Base-by-base conservation (phyloP, 2,329 filamentous ascomycete species). In the Thelonectria discophora region DNA sequence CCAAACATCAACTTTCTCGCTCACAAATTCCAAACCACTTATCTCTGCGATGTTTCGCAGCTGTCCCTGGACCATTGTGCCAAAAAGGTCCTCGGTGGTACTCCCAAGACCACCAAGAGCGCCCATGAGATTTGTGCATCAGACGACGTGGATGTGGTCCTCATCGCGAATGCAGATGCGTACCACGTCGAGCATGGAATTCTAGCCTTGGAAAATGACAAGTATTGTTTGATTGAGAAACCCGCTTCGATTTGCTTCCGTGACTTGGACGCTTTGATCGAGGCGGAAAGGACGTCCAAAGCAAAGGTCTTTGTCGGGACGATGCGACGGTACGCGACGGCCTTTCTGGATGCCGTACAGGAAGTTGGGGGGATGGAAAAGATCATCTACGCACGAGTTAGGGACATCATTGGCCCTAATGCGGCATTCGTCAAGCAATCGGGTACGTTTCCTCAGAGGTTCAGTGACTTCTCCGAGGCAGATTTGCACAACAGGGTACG, bases 221-320 rank as follows among this genome's bases (percentile, higher is more conserved):
- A 90, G 70, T 76, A 84, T 63, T 82, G 83, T 11, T 79, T 90
- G 60, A 75, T 89, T 4, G 86, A 90, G 70, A 88, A 88, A 59
- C 87, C 87, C 0, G 67, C 86, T 2, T 79, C 84, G 0, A 69
- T 88, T 5, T 82, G 77, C 21, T 72, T 82, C 18, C 77, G 75
- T 2, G 80, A 82, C 48, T 75, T 81, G 0, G 73, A 81, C 24
- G 70, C 74, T 0, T 81, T 90, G 20, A 74, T 82, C 30, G 80
- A 76, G 0, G 85, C 85, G 0, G 82, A 87, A 69, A 72, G 74
- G 17, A 66, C 61, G 1, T 78, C 79, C 0, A 67, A 72, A 11
- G 80, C 78, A 0, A 76, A 75, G 5, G 79, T 88, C 2, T 85
- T 89, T 68, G 84, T 90, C 0, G 86, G 86, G 2, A 87, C 85